Evolutionary conservation across 2,329 filamentous ascomycete genomes (phyloP).

Genomic region (Trichoderma pleuroti): DNA sequence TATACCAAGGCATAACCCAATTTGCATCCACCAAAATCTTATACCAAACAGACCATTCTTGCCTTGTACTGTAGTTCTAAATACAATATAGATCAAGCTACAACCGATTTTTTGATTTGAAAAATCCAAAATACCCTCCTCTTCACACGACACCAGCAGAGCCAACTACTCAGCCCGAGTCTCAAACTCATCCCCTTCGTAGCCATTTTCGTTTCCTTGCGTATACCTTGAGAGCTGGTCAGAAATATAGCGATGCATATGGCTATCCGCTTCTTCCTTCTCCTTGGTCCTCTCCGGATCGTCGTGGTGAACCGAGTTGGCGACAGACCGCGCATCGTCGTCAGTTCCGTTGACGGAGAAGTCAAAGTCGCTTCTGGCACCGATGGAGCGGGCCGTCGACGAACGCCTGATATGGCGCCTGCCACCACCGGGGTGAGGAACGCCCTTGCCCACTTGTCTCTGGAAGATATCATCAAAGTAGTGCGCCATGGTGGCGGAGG

Average conservation of each 20-base stretch:
- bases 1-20: not conserved
- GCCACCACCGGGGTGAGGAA: conserved; percentile 35
- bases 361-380: conserved; percentile 75
- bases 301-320: conserved; percentile 33
- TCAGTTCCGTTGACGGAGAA: conserved; percentile 46
- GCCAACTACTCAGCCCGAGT: conserved; percentile 31
- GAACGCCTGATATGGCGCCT: conserved; percentile 66
- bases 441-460: conserved; percentile 37
- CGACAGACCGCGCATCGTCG: conserved; percentile 34
- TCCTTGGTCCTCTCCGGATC: conserved; percentile 46
- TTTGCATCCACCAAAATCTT: not conserved
- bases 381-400: conserved; percentile 79
- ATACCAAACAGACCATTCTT: not conserved
- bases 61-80: not conserved
- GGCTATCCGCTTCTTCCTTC: conserved; percentile 57
- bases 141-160: not conserved
- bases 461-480: conserved; percentile 91
- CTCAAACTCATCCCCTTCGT: conserved; percentile 46
- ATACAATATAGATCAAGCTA: not conserved
- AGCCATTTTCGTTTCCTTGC: conserved; percentile 26
- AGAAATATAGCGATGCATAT: conserved; percentile 77
- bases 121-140: not conserved
- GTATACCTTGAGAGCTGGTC: conserved; percentile 73
- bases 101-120: not conserved
- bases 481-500: conserved; percentile 76